Evolutionary conservation across 192 early-diverging fungal genomes (phyloP), one percentile per base, ranked within the genome.

Genomic region (Podila epicladia): DNA sequence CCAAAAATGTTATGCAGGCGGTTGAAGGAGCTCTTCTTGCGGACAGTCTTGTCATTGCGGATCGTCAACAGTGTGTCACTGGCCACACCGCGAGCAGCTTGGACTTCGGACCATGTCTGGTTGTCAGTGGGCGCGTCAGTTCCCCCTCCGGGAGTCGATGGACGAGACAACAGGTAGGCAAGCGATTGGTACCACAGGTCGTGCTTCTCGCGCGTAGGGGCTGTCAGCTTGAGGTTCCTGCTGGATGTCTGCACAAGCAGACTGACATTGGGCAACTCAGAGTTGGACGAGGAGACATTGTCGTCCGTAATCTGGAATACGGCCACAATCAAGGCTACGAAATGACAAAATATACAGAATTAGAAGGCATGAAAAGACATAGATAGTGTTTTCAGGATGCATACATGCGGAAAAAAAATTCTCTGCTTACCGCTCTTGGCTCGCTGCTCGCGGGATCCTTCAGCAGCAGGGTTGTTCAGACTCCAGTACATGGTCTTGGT

Each of bases 401-500:
- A 33, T 64, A 29, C 59, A 74, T 57, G 29, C 20, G 59, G 62
- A 35, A 75, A 68, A 79, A 55, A 24, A 0, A 9, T 60, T 64
- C 28, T 32, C 33, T 13, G 69, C 60, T 63, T 88, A 86, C 87
- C 85, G 65, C 82, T 83, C 78, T 88, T 88, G 19, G 87, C 82
- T n/a, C 82, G 84, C 11, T 82, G 66, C 74, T 82, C 82, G 49
- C 72, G 78, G 9, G 68, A 71, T 62, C 84, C 85, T 33, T 75
- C 71, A 29, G 85, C 85, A 24, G 77, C 86, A 41, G 93, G 92
- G 50, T 90, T 89, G 72, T 87, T 86, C 62, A 82, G 82, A 76
- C 88, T 88, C 93, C 93, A 95, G 80, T 93, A 92, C 58, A 95
- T 86, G 41, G 91, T 92, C 69, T 90, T 91, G 37, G 91, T 92